A percentile compares a stretch with the other conserved stretches of the same genome.
Evolutionary conservation across 768 basidiomycete species (phyloP).

Genomic region (Podaxis carcinomalis): DNA sequence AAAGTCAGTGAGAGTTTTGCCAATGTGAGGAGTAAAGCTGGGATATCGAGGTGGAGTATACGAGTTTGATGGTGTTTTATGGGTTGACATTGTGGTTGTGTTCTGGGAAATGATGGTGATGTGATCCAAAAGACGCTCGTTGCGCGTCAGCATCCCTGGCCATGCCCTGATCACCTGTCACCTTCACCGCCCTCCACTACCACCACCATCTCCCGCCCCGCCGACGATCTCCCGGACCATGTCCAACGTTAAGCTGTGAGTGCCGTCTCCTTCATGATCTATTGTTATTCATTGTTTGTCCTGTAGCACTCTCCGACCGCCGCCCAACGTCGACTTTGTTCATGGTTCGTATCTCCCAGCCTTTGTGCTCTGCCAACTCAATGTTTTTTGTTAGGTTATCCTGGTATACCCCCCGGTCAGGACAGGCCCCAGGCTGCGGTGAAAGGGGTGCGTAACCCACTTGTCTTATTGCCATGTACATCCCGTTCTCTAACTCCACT

Average conservation of each 20-base stretch:
- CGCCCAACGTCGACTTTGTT: conserved; percentile 87
- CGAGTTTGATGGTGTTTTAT: background rate
- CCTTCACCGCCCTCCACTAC: background rate
- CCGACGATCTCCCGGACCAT: conserved; percentile 12
- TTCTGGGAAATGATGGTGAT: conserved; percentile 3
- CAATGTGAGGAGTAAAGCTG: too few relatives aligned
- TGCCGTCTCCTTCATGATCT: background rate
- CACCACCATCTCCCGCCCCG: background rate
- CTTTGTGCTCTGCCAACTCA: conserved; percentile 11
- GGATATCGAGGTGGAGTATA: background rate
- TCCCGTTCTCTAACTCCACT: conserved; percentile 7
- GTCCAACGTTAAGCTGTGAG: conserved; percentile 35
- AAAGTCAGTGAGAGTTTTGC: too few relatives aligned
- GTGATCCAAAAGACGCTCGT: background rate
- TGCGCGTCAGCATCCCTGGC: background rate
- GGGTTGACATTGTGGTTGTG: background rate
- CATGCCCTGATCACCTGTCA: conserved; percentile 3
- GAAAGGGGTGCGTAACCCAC: conserved; percentile 62
- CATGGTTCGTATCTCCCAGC: conserved; percentile 47
- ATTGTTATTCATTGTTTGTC: conserved; percentile 8
- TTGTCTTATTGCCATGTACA: background rate
- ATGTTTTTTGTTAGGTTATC: conserved; percentile 51
- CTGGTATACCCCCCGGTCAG: conserved; percentile 77
- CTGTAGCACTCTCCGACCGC: conserved; percentile 72
- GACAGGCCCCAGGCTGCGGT: conserved; percentile 82